Evolutionary conservation across 768 basidiomycete genomes (phyloP).

Genomic region (Boletus bicolor): DNA sequence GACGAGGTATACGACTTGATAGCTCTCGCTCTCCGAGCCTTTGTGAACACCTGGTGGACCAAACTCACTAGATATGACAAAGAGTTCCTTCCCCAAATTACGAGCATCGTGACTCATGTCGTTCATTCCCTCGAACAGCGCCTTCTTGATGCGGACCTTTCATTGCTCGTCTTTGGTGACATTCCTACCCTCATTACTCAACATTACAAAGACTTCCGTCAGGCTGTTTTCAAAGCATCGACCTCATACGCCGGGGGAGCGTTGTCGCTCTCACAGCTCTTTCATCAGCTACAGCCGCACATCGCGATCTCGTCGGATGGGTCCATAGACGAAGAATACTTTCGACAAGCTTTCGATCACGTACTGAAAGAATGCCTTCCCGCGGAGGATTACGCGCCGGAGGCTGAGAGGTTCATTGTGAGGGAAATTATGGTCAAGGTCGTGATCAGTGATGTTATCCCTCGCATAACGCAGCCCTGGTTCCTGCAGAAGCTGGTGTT

Average conservation of each 20-base stretch:
- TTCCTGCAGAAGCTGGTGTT: constrained; percentile 75
- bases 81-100: constrained; percentile 72
- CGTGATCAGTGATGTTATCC: constrained; percentile 63
- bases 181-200: constrained; percentile 65
- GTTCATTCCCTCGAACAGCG: constrained; percentile 61
- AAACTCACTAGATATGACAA: constrained; percentile 81
- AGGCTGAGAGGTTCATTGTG: constrained; percentile 72
- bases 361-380: constrained; percentile 74
- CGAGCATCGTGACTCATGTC: constrained; percentile 54
- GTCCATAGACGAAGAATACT: constrained; percentile 67
- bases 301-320: constrained; percentile 72
- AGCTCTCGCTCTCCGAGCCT: constrained; percentile 75
- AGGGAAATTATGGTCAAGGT: constrained; percentile 83
- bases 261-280: constrained; percentile 59
- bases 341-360: constrained; percentile 75
- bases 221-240: constrained; percentile 55
- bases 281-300: constrained; percentile 82
- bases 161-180: constrained; percentile 58
- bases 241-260: constrained; percentile 76
- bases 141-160: constrained; percentile 50
- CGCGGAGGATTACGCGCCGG: constrained; percentile 69
- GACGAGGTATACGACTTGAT: constrained; percentile 65
- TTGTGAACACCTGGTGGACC: constrained; percentile 83
- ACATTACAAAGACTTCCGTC: constrained; percentile 78
- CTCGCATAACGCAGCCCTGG: constrained; percentile 82